Base-by-base conservation (phyloP, 2,329 filamentous ascomycete species). In the Corinectria fuckeliana region DNA sequence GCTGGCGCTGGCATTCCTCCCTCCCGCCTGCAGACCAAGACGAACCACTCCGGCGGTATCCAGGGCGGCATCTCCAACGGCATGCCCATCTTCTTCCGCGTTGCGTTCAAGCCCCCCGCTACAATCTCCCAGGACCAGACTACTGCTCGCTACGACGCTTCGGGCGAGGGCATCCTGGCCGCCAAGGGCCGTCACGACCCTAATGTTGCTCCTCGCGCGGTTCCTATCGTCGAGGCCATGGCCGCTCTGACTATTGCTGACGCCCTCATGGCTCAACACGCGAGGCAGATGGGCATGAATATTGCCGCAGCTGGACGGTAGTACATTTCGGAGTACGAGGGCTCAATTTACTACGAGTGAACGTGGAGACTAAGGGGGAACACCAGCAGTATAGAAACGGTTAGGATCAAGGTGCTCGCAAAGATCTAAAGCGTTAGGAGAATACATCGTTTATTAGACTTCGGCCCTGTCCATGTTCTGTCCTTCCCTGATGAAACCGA, bases 41-140 rank as follows among this genome's bases (percentile, higher is more conserved):
- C 93, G 28, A 97, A 97, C 82, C 92, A 96, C 81, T 93, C 90
- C 4, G 93, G 93, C 21, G 94, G 94, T 65, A 91, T 97, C 69
- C 93, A 97, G 80, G 94, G 93, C 44, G 93, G 94, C 54, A 98
- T 98, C 77, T 89, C 91, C 42, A 98, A 97, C 76, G 94, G 93
- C 59, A 91, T 91, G 20, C 89, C 88, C 56, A 92, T 97, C 79
- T 97, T 94, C 83, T 97, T 97, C 85, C 88, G 91, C 49, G 89
- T 96, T 8, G 93, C 87, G 14, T 98, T 97, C 86, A 98, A 97
- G 83, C 91, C 93, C 8, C 88, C 94, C 4, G 93, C 93, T 21
- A 97, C 94, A 2, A 97, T 98, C 72, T 90, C 91, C 36, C 90
- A 93, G 78, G 89, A 91, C 36, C 93, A 97, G 80, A 83, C 83